Evolutionary conservation across 2,329 filamentous ascomycete species (phyloP).

Genomic region (Cytospora piceicola): DNA sequence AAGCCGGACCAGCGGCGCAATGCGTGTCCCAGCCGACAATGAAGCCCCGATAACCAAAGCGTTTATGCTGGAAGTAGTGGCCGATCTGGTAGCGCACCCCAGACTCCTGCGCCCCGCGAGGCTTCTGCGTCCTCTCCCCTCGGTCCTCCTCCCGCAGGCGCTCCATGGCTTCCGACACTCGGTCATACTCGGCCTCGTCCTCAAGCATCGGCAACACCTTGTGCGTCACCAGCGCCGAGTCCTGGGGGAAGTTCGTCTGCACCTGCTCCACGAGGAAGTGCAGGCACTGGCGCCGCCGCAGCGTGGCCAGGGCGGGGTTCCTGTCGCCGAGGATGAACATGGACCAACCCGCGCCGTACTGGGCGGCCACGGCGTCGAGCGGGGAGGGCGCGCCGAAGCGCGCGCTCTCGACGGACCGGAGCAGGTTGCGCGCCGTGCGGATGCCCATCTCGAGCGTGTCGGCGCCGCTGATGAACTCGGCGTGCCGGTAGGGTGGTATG

Average conservation of each 20-base stretch:
- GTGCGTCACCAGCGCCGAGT: conserved; percentile 21
- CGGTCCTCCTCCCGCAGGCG: neutral
- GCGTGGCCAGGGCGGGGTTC: conserved; percentile 4
- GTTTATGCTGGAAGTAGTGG: conserved; percentile 62
- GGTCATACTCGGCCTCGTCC: neutral
- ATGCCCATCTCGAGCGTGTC: conserved; percentile 58
- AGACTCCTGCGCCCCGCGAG: neutral
- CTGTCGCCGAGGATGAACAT: conserved; percentile 25
- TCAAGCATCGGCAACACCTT: conserved; percentile 7
- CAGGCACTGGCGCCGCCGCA: conserved; percentile 18
- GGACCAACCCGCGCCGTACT: conserved; percentile 31
- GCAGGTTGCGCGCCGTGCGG: conserved; percentile 67
- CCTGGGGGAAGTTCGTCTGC: conserved; percentile 29
- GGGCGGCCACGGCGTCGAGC: conserved; percentile 26
- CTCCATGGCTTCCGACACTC: neutral
- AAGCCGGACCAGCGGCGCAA: conserved; percentile 52
- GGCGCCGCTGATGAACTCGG: conserved; percentile 54
- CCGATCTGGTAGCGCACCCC: conserved; percentile 54
- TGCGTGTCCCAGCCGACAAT: conserved; percentile 63
- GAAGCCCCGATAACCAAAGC: conserved; percentile 64
- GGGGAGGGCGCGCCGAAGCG: conserved; percentile 15
- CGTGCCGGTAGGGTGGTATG: conserved; percentile 9
- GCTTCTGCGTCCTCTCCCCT: neutral
- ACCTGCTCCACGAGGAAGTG: conserved; percentile 25
- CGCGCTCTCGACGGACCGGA: conserved; percentile 58